A percentile compares a stretch with the other conserved stretches of the same genome.
Conservation (phyloP, 345 rosid genomes). For the Psidium friedrichsthalianum region DNA sequence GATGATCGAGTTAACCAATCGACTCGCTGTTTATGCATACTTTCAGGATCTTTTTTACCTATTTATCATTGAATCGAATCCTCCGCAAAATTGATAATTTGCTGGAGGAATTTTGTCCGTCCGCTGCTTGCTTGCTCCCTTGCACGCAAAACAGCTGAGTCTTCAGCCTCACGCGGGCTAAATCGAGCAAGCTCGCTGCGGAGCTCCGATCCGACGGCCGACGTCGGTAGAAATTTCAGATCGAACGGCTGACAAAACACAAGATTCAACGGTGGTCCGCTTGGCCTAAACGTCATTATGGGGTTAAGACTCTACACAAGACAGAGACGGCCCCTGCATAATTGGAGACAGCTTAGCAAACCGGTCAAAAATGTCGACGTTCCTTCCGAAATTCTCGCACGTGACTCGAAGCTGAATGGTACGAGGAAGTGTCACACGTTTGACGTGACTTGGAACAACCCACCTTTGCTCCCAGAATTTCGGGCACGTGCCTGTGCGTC, state of each 20-base stretch:
- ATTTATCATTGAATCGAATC: no score
- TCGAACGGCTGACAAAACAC: not conserved
- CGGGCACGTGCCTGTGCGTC: not conserved
- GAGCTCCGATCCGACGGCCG: not conserved
- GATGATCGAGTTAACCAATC: not conserved
- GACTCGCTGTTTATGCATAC: not conserved
- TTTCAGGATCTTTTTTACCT: no score
- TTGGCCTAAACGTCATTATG: not conserved
- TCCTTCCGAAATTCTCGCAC: not conserved
- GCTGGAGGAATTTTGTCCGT: not conserved
- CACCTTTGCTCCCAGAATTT: not conserved
- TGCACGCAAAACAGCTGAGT: not conserved
- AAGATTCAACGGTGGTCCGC: not conserved
- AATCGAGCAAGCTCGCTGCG: accelerated
- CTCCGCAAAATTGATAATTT: not conserved
- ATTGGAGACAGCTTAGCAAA: not conserved
- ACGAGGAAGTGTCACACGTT: not conserved
- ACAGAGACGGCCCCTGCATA: not conserved
- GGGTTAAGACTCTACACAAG: not conserved
- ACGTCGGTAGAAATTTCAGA: not conserved
- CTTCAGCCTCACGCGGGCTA: not conserved
- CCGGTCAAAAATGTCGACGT: not conserved
- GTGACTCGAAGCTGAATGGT: not conserved
- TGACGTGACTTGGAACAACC: not conserved
- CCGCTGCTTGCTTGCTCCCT: not conserved